A percentile compares a stretch with the other conserved stretches of the same genome.
phyloP scores from a whole-genome alignment of 2,329 filamentous ascomycete species.

The Remersonia thermophila region DNA sequence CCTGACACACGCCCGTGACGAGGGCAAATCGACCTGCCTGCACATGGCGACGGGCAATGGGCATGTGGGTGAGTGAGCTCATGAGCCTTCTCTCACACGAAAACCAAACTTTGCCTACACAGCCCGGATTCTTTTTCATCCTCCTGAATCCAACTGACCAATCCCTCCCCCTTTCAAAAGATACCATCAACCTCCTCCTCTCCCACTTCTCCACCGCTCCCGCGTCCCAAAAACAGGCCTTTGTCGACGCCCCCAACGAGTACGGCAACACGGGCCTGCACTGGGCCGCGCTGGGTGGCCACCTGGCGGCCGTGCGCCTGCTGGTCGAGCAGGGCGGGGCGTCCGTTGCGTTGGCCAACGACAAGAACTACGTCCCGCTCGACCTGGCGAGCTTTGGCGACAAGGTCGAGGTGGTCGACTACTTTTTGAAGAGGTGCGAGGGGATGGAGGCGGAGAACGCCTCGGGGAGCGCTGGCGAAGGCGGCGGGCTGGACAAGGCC shows the following conservation, averaged over 20 bases:
- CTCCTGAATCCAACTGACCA: constrained; percentile 4
- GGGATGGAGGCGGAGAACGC: constrained; percentile 36
- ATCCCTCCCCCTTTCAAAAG: constrained; percentile 18
- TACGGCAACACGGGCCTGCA: constrained; percentile 86
- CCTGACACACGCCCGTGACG: constrained; percentile 57
- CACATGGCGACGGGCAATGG: constrained; percentile 94
- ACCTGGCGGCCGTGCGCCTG: constrained; percentile 65
- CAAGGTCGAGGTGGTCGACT: constrained; percentile 52
- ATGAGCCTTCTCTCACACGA: neutral
- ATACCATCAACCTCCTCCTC: constrained; percentile 33
- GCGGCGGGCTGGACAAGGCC: constrained; percentile 28
- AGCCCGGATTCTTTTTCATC: constrained; percentile 5
- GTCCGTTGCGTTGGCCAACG: constrained; percentile 65
- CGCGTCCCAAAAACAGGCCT: constrained; percentile 32
- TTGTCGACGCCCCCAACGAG: constrained; percentile 59
- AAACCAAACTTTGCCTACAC: neutral
- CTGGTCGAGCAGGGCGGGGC: constrained; percentile 61
- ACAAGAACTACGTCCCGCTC: constrained; percentile 68
- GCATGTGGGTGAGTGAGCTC: constrained; percentile 51
- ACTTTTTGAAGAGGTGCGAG: constrained; percentile 39
- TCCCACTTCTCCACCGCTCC: constrained; percentile 29
- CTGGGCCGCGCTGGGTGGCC: constrained; percentile 86
- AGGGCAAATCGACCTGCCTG: constrained; percentile 65
- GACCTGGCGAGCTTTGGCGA: constrained; percentile 62
- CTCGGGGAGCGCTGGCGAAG: too few species aligned